These are phyloP conservation scores for Arachis hypogaea DNA, from an alignment of 306 rosid genomes.

Conservation along the genomic window DNA sequence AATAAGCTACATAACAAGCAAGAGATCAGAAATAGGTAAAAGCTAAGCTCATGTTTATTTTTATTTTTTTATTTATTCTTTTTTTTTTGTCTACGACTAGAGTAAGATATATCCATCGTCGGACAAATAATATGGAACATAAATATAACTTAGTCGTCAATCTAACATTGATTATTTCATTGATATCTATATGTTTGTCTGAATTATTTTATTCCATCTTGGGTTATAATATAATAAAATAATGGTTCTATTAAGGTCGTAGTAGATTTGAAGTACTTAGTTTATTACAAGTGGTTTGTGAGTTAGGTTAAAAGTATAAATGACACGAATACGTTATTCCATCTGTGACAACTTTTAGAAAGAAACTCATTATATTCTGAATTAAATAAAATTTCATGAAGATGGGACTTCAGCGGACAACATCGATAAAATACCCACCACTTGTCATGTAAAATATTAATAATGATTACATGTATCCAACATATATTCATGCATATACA, in stretches of 20 bases:
- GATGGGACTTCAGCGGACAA: slow-evolving; percentile 23
- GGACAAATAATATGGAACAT: not conserved
- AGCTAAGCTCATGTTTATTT: no score
- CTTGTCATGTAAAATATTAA: not conserved
- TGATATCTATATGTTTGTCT: not conserved
- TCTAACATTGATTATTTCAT: not conserved
- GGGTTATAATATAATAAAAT: slow-evolving; percentile 9
- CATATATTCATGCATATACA: not conserved
- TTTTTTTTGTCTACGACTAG: no score
- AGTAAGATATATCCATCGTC: no score
- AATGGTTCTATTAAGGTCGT: not conserved
- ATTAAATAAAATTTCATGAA: not conserved
- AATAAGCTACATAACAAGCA: no score
- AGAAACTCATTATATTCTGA: not conserved
- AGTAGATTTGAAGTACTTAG: slow-evolving; percentile 20
- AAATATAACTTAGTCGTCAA: not conserved
- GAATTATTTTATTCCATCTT: slow-evolving; percentile 17
- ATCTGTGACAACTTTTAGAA: not conserved
- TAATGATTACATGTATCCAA: not conserved
- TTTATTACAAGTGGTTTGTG: slow-evolving; percentile 37
- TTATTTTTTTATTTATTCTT: no score
- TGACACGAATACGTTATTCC: not conserved
- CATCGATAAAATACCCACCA: not conserved
- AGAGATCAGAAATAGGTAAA: no score
- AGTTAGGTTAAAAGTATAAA: slow-evolving; percentile 34